Percentiles rank a stretch among this genome's conserved stretches.
These are phyloP conservation scores for Boletales sp. DNA, from an alignment of 768 basidiomycete genomes.

Conservation along the genomic window DNA sequence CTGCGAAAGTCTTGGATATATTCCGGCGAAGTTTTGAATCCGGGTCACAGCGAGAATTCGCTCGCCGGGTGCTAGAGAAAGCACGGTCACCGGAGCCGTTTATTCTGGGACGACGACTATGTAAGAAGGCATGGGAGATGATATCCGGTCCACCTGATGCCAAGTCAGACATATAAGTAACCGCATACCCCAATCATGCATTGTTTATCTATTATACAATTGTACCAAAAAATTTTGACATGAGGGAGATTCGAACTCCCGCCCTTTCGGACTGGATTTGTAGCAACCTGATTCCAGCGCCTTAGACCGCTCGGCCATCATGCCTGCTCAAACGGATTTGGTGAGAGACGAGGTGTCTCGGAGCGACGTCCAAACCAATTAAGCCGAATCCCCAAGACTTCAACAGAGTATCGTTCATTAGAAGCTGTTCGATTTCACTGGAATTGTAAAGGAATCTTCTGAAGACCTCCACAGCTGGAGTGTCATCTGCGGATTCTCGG, in stretches of 20 bases:
- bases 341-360: no score
- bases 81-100: conserved; percentile 60
- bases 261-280: conserved; percentile 33
- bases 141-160: conserved; percentile 30
- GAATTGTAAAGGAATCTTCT: no score
- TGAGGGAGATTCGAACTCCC: conserved; percentile 35
- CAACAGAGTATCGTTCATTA: no score
- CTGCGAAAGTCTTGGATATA: conserved; percentile 47
- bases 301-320: conserved; percentile 60
- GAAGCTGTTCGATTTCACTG: no score
- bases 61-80: conserved; percentile 58
- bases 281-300: conserved; percentile 46
- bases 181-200: conserved; percentile 22
- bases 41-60: conserved; percentile 59
- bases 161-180: conserved; percentile 21
- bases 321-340: conserved; percentile 12
- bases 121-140: conserved; percentile 38
- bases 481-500: no score
- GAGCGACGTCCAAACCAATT: no score
- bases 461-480: no score
- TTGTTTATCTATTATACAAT: not conserved
- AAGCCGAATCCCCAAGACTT: no score
- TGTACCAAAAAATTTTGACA: conserved; percentile 17
- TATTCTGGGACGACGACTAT: conserved; percentile 37
- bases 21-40: conserved; percentile 51